A percentile compares a stretch with the other conserved stretches of the same genome.
phyloP scores from a whole-genome alignment of 1,139 yeast genomes.

The Pichia sp. region DNA sequence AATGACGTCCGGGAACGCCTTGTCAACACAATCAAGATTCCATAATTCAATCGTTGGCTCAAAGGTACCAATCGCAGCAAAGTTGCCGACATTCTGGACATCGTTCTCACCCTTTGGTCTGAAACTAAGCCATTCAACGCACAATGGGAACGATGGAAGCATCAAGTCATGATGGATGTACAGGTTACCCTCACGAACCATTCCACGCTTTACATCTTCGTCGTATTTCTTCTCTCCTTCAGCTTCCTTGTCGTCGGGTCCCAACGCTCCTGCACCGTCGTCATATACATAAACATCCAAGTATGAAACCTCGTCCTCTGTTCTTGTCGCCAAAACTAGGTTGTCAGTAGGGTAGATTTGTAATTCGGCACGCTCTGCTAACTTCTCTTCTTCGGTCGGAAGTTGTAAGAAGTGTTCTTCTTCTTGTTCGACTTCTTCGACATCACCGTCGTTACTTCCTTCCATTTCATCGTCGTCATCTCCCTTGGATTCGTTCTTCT shows the following conservation, averaged over 20 bases:
- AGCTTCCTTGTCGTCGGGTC: conserved; percentile 50
- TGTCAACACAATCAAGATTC: conserved; percentile 90
- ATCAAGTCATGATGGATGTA: conserved; percentile 95
- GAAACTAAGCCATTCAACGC: conserved; percentile 92
- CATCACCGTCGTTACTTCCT: conserved; percentile 40
- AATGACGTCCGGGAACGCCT: conserved; percentile 90
- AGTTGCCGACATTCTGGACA: conserved; percentile 64
- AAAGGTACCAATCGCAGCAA: conserved; percentile 94
- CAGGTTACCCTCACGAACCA: conserved; percentile 65
- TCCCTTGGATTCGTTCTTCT: conserved; percentile 11
- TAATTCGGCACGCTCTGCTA: conserved; percentile 74
- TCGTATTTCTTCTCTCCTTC: conserved; percentile 61
- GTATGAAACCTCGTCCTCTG: conserved; percentile 92
- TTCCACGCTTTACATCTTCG: conserved; percentile 63
- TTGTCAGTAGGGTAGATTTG: conserved; percentile 90
- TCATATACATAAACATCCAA: conserved; percentile 92
- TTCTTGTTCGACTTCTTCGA: conserved; percentile 30
- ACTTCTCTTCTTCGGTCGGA: conserved; percentile 59
- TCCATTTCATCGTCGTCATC: conserved; percentile 50
- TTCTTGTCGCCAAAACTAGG: conserved; percentile 83
- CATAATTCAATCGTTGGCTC: conserved; percentile 97
- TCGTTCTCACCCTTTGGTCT: conserved; percentile 47
- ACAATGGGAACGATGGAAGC: conserved; percentile 95
- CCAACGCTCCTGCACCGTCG: conserved; percentile 71
- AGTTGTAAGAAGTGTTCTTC: conserved; percentile 69